phyloP scores from a whole-genome alignment of 805 yeast genomes.

The Cephaloascus albidus region DNA sequence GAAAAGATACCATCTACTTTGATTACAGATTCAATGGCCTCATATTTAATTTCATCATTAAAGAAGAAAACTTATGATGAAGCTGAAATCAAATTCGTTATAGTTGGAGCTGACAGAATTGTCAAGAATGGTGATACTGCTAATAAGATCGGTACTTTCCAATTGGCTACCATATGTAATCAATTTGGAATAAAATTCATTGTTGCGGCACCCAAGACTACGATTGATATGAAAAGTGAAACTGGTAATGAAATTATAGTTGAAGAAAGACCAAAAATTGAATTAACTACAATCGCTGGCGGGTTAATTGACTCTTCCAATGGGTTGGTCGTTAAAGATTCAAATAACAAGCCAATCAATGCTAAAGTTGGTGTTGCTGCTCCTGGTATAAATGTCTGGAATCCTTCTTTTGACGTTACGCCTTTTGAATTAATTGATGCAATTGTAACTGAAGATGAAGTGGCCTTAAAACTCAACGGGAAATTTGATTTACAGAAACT shows the following conservation, averaged over 20 bases:
- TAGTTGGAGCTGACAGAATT: constrained; percentile 93
- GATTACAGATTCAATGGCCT: constrained; percentile 86
- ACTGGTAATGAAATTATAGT: constrained; percentile 72
- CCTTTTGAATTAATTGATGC: constrained; percentile 78
- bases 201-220: constrained; percentile 93
- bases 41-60: constrained; percentile 54
- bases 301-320: constrained; percentile 29
- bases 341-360: constrained; percentile 9
- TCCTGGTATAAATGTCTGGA: constrained; percentile 81
- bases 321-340: constrained; percentile 12
- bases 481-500: constrained; percentile 30
- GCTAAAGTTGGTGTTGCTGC: constrained; percentile 73
- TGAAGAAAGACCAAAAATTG: constrained; percentile 80
- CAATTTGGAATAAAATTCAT: constrained; percentile 67
- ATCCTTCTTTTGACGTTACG: constrained; percentile 93
- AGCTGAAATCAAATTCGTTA: constrained; percentile 58
- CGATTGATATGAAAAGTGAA: constrained; percentile 62
- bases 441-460: constrained; percentile 77
- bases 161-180: constrained; percentile 65
- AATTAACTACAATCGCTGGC: constrained; percentile 72
- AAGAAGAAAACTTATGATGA: constrained; percentile 10
- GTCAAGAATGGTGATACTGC: constrained; percentile 94
- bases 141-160: constrained; percentile 92
- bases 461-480: constrained; percentile 44
- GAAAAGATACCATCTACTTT: constrained; percentile 84